A percentile compares a stretch with the other conserved stretches of the same genome.
These are phyloP conservation scores for Cerrena zonata DNA, from an alignment of 1,284 basidiomycete species.

Conservation along the genomic window DNA sequence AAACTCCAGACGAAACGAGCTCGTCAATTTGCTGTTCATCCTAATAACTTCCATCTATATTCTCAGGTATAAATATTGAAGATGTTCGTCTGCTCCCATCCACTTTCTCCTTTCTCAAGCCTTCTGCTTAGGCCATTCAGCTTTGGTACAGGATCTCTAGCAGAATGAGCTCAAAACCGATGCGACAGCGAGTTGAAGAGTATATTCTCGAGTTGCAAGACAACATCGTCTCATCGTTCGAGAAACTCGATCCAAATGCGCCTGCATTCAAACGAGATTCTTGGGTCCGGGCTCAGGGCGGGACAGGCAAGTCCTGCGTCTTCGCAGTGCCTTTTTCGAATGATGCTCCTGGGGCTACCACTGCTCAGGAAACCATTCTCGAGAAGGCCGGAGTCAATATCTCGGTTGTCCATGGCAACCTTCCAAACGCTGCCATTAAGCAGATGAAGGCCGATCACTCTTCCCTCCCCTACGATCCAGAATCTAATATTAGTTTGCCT, in stretches of 20 bases:
- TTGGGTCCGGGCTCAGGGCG: slow-evolving; percentile 82
- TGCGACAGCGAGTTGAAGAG: slow-evolving; percentile 77
- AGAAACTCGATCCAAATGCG: slow-evolving; percentile 70
- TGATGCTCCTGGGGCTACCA: slow-evolving; percentile 19
- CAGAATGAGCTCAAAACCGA: slow-evolving; percentile 31
- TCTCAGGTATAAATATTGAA: background rate
- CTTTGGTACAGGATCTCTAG: background rate
- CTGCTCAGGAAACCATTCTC: slow-evolving; percentile 49
- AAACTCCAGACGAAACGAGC: background rate
- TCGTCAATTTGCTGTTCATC: background rate
- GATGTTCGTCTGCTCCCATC: background rate
- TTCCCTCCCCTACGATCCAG: slow-evolving; percentile 62
- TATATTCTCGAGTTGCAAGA: slow-evolving; percentile 81
- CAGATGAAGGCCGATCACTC: slow-evolving; percentile 94
- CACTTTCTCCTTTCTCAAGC: background rate
- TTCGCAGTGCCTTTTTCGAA: slow-evolving; percentile 64
- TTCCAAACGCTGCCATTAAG: slow-evolving; percentile 83
- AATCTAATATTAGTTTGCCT: slow-evolving; percentile 62
- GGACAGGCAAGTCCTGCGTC: slow-evolving; percentile 84
- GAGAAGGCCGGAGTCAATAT: slow-evolving; percentile 98
- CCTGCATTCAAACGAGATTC: slow-evolving; percentile 80
- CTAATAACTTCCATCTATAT: background rate
- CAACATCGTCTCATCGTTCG: slow-evolving; percentile 75
- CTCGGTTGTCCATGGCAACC: slow-evolving; percentile 82
- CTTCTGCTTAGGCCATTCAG: background rate